Evolutionary conservation across 331 rosid genomes (phyloP), one percentile per base, ranked within the genome.

Genomic region (Pyracantha coccinea): DNA sequence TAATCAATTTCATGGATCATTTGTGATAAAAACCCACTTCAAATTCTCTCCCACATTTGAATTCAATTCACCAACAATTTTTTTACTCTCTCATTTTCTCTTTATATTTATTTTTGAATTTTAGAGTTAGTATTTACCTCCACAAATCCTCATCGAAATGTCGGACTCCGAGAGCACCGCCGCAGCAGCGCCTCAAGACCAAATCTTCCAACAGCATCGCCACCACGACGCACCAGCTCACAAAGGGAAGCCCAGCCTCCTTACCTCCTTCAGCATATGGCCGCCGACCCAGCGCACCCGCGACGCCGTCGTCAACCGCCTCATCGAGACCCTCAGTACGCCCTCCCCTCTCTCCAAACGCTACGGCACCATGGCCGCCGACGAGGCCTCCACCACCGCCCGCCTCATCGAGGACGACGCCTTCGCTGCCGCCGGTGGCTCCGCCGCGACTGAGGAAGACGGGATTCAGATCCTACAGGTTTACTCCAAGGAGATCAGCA

Each of bases 251-350:
- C 75, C 83, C 7, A 75, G 58, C 65, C 73, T 25, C 68, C 11
- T 77, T 75, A 33, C 83, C 13, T 84, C 83, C 19, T 92, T 92
- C 83, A 90, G 86, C 84, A 86, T 94, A 4, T 94, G 99, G 99
- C 99, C 99, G 5, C 99, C 99, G 16, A 83, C 97, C 5, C 89
- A 94, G 74, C 95, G 92, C 71, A 94, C 99, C 11, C 99, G 99
- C 72, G 93, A 90, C 7, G 97, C 97, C 41, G 96, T 94, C 78
- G 66, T 90, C 69, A 78, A 72, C 41, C 98, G 97, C 76, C 72
- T 94, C 28, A 80, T 88, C 68, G 98, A 94, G 83, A 94, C 97
- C 38, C 90, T 94, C 44, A 86, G 90, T 8, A 83, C 86, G 38
- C 85, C 91, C 14, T 94, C 97, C 16, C 89, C 92, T 72, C 97